These are phyloP conservation scores for Plasmopara halstedii DNA, from an alignment of 352 stramenopile genomes.

Conservation along the genomic window DNA sequence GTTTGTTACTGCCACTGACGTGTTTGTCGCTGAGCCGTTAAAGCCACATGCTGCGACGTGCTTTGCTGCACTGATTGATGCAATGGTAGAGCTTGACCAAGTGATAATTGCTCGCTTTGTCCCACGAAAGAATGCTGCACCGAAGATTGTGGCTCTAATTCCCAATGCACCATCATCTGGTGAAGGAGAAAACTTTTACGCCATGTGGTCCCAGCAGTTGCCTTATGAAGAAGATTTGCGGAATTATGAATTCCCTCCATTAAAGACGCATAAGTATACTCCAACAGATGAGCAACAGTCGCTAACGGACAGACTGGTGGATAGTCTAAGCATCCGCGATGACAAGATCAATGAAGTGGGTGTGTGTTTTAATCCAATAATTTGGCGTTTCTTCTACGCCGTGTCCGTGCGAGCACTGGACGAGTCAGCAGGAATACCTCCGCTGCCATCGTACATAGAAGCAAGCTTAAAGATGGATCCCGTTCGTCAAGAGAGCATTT, in stretches of 20 bases:
- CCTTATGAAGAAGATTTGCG: slow-evolving; percentile 77
- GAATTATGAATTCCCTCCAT: slow-evolving; percentile 67
- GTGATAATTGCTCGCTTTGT: slow-evolving; percentile 76
- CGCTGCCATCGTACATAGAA: slow-evolving; percentile 52
- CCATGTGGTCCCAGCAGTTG: slow-evolving; percentile 65
- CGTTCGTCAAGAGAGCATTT: slow-evolving; percentile 32
- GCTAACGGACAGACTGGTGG: slow-evolving; percentile 59
- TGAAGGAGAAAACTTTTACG: slow-evolving; percentile 45
- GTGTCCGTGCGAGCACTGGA: slow-evolving; percentile 52
- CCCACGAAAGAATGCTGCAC: slow-evolving; percentile 59
- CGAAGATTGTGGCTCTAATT: slow-evolving; percentile 70
- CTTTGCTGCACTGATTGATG: slow-evolving; percentile 55
- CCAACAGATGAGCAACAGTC: slow-evolving; percentile 52
- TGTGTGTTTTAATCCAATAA: slow-evolving; percentile 60
- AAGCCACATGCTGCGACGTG: slow-evolving; percentile 57
- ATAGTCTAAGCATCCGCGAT: slow-evolving; percentile 59
- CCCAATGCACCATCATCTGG: slow-evolving; percentile 29
- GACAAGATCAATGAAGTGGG: slow-evolving; percentile 55
- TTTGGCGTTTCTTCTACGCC: slow-evolving; percentile 66
- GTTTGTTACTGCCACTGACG: slow-evolving; percentile 53
- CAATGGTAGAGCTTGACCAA: slow-evolving; percentile 53
- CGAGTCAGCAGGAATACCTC: slow-evolving; percentile 32
- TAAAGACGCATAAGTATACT: slow-evolving; percentile 42
- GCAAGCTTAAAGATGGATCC: slow-evolving; percentile 57
- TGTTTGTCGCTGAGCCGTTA: slow-evolving; percentile 67